Base-by-base conservation (phyloP, 2,329 filamentous ascomycete species). In the Cercospora janseana region DNA sequence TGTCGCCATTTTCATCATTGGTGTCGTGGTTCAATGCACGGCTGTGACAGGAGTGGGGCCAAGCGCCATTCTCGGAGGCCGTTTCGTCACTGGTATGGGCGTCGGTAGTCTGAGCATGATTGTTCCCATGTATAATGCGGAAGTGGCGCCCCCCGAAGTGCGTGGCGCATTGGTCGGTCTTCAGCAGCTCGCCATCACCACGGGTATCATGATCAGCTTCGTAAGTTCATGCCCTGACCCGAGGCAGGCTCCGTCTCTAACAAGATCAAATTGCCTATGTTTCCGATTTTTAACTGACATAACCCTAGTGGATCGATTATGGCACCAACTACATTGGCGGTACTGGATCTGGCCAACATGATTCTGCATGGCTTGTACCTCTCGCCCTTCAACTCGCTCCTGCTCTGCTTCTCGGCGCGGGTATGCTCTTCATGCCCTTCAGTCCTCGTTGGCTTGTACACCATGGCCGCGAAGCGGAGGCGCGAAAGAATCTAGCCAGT, bases 401-500 rank as follows among this genome's bases (percentile, higher is more conserved):
- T 0, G 86, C 85, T 0, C 59, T 83, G 2, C 59, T 88, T 3
- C 77, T 92, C 1, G 80, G 84, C 21, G 60, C 78, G 8, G 86
- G 87, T 28, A 90, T 90, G 78, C 63, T 58, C 13, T 59, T 87
- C 70, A 88, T 91, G 85, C 87, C 87, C 0, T 89, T 86, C 69
- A 86, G 81, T 0, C 87, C 87, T 0, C 78, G 87, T 58, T 90
- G 86, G 86, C 77, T 92, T 1, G 71, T 87, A 6, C 82, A 88
- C 65, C 83, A 87, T 60, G 74, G 72, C 49, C 82, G 85, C 27
- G 85, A 90, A 61, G 76, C 76, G 0, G 86, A 91, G 64, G 85
- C 84, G 0, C 79, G 80, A 12, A 65, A 66, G 7, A 80, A 83
- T 1, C 75, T 92, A 1, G 80, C 85, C 0, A 74, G 66, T 42